These are phyloP conservation scores for Aspergillus texensis DNA, from an alignment of 2,329 filamentous ascomycete genomes.

Conservation along the genomic window DNA sequence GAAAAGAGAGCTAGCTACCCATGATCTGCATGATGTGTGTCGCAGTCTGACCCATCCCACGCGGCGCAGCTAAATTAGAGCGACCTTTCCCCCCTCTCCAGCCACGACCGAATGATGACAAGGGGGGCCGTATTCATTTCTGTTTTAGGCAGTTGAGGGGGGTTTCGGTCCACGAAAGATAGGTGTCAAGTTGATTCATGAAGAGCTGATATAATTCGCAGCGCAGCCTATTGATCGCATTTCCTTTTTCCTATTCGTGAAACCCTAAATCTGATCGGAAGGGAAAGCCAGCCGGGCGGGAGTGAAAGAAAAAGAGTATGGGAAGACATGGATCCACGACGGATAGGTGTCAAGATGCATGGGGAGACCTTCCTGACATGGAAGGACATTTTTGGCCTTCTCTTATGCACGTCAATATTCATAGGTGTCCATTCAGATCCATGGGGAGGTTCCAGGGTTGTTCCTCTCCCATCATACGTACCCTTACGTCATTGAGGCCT, in stretches of 20 bases:
- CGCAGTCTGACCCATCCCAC: constrained; percentile 22
- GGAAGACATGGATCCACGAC: background rate
- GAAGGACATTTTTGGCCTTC: background rate
- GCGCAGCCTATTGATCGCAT: constrained; percentile 3
- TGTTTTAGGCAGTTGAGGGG: background rate
- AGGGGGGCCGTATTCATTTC: background rate
- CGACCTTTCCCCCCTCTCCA: constrained; percentile 10
- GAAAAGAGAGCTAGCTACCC: background rate
- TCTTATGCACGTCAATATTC: constrained; percentile 2
- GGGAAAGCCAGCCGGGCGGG: background rate
- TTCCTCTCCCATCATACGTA: background rate
- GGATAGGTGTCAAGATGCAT: background rate
- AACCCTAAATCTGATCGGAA: constrained; percentile 2
- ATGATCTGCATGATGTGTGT: constrained; percentile 18
- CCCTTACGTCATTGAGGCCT: constrained; percentile 11
- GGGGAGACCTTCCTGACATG: constrained; percentile 4
- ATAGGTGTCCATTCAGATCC: constrained; percentile 1
- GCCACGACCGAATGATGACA: background rate
- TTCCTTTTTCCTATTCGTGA: background rate
- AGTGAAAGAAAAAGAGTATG: background rate
- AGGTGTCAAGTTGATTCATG: background rate
- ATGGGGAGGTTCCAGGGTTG: background rate
- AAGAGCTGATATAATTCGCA: background rate
- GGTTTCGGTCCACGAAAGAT: background rate
- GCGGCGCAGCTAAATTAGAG: constrained; percentile 22